These are phyloP conservation scores for Aureobasidium pullulans DNA, from an alignment of 2,329 filamentous ascomycete genomes.

Conservation along the genomic window DNA sequence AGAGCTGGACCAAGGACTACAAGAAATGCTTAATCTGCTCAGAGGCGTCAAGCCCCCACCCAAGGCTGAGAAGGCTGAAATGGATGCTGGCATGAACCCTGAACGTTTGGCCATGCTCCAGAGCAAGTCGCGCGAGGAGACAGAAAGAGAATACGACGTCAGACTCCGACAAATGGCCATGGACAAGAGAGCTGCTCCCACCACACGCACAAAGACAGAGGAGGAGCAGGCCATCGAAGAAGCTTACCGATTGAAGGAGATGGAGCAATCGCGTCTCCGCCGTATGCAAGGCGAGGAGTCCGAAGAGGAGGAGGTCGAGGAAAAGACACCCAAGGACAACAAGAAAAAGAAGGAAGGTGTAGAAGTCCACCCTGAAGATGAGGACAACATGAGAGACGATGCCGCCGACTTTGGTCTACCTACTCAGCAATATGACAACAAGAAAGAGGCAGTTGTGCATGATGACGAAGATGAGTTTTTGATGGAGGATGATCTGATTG, in stretches of 20 bases:
- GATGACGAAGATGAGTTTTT: slow-evolving; percentile 94
- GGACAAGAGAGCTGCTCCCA: slow-evolving; percentile 77
- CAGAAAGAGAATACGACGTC: slow-evolving; percentile 83
- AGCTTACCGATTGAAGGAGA: slow-evolving; percentile 64
- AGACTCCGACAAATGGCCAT: slow-evolving; percentile 73
- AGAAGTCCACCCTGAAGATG: slow-evolving; percentile 29
- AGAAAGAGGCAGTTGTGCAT: slow-evolving; percentile 52
- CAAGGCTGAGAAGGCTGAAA: slow-evolving; percentile 15
- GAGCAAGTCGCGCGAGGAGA: slow-evolving; percentile 55
- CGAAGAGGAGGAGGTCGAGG: slow-evolving; percentile 51
- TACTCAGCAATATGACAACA: slow-evolving; percentile 40
- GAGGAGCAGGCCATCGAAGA: slow-evolving; percentile 78
- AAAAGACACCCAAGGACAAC: slow-evolving; percentile 50
- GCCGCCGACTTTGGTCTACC: slow-evolving; percentile 57
- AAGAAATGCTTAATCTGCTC: slow-evolving; percentile 67
- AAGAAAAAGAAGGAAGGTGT: slow-evolving; percentile 40
- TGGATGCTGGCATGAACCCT: slow-evolving; percentile 45
- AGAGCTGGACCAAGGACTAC: slow-evolving; percentile 76
- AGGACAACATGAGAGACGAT: slow-evolving; percentile 42
- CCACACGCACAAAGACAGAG: slow-evolving; percentile 82
- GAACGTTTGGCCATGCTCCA: slow-evolving; percentile 55
- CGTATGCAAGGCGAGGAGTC: slow-evolving; percentile 84
- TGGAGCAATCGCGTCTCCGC: slow-evolving; percentile 74
- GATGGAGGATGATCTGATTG: slow-evolving; percentile 81
- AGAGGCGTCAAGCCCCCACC: slow-evolving; percentile 44